Base-by-base conservation (phyloP, 2,329 filamentous ascomycete genomes). In the Neofusicoccum sp. region DNA sequence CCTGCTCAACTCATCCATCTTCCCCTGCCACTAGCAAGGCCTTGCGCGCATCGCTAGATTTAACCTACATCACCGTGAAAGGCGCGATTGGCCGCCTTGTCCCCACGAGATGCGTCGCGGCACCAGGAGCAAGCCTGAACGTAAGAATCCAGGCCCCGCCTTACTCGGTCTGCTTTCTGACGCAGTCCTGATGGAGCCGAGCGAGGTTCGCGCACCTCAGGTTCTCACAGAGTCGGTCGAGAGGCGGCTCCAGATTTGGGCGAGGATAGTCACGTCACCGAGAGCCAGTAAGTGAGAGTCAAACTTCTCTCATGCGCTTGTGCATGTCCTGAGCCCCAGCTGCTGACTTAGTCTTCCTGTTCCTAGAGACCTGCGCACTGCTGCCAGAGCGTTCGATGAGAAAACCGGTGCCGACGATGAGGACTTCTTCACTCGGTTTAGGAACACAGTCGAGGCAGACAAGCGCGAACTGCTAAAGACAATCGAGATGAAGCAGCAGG, bases 241-340 rank as follows among this genome's bases (percentile, higher is more conserved):
- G n/a, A 61, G 45, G 8, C 62, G 59, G 7, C 47, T 44, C 3
- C 63, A 49, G 34, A 48, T 40, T 11, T 43, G 40, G 31, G 51
- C 16, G 64, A 64, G 7, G 63, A 63, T 8, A 59, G 41, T 16
- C 43, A 41, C 9, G 62, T 47, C 4, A 68, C 66, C 2, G 66
- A 69, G 34, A 72, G 66, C 63, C 70, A 70, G 70, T 72, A 41
- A 58, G 54, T 28, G 26, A 26, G 4, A 28, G 6, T 5, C 31
- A 9, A 5, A 31, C 9, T 26, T 4, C 3, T 28, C 26, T 31
- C 44, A 9, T 6, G 12, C 9, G 6, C 26, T n/a, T n/a, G n/a
- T n/a, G n/a, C n/a, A n/a, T n/a, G n/a, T n/a, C n/a, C n/a, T n/a
- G n/a, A n/a, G n/a, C 44, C 3, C 3, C 24, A 31, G 5, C 24